Conservation (phyloP, 139 green algal genomes). For the Coelastrella sp. region DNA sequence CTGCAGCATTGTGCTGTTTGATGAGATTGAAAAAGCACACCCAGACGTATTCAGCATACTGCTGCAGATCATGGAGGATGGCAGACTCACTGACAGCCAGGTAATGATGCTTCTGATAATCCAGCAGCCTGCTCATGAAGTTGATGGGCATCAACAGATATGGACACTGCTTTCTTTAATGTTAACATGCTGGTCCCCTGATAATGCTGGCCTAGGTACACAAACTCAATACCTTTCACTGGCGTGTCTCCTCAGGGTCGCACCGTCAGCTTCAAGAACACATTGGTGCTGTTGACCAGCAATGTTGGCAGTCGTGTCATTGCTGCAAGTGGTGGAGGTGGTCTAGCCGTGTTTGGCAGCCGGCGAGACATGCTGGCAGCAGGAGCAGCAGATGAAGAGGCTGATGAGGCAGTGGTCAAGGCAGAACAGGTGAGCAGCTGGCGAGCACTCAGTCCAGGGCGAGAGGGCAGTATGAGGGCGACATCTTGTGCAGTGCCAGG, state of each 20-base stretch:
- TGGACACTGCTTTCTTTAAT: neutral
- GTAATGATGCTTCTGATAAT: neutral
- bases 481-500: neutral
- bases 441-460: neutral
- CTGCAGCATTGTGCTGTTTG: conserved; percentile 92
- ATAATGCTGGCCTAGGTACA: neutral
- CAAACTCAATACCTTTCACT: neutral
- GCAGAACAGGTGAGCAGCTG: neutral
- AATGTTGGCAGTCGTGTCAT: conserved; percentile 94
- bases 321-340: conserved; percentile 29
- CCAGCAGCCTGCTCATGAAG: neutral
- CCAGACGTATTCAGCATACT: conserved; percentile 99
- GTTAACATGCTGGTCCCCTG: neutral
- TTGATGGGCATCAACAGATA: too few species aligned
- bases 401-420: conserved; percentile 4
- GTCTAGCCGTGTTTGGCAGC: conserved; percentile 19
- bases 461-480: neutral
- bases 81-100: conserved; percentile 89
- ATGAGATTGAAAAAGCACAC: conserved; percentile 99
- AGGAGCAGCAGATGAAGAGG: conserved; percentile 17
- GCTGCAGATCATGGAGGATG: conserved; percentile 98
- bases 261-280: conserved; percentile 94
- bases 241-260: conserved; percentile 74
- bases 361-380: neutral
- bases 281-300: conserved; percentile 91